Percentiles rank a stretch among this genome's conserved stretches.
Conservation (phyloP, 1,284 basidiomycete species). For the Inonotus obliquus region DNA sequence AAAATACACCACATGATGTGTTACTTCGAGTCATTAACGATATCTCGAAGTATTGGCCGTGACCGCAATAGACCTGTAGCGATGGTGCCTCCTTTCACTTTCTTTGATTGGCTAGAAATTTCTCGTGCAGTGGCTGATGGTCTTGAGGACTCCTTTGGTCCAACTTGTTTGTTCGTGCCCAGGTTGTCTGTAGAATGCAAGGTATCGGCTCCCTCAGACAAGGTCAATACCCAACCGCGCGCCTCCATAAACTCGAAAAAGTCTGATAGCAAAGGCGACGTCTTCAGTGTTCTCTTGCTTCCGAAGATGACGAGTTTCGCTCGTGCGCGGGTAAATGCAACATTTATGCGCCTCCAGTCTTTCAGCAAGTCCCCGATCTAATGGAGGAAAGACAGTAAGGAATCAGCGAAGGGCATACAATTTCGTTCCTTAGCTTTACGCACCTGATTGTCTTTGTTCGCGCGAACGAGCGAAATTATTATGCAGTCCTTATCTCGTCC, state of each 20-base stretch:
- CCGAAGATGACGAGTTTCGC: conserved; percentile 90
- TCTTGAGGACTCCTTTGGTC: neutral
- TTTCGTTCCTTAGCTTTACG: conserved; percentile 24
- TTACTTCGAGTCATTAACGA: conserved; percentile 11
- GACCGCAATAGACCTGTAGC: conserved; percentile 5
- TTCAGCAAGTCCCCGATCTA: conserved; percentile 89
- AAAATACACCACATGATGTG: neutral
- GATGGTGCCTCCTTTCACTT: conserved; percentile 3
- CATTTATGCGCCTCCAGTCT: conserved; percentile 95
- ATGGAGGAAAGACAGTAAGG: conserved; percentile 12
- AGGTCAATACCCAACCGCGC: conserved; percentile 61
- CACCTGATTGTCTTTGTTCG: conserved; percentile 73
- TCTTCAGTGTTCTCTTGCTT: conserved; percentile 66
- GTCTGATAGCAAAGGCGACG: conserved; percentile 56
- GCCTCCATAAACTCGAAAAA: conserved; percentile 75
- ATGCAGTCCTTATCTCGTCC: conserved; percentile 96
- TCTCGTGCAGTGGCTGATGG: neutral
- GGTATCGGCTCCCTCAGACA: conserved; percentile 51
- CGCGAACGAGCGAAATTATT: conserved; percentile 88
- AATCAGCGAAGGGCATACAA: neutral
- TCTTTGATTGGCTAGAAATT: conserved; percentile 3
- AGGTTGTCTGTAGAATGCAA: conserved; percentile 34
- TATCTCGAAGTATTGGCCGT: conserved; percentile 16
- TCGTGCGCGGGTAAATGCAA: conserved; percentile 91
- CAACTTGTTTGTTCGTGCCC: neutral